phyloP scores from a whole-genome alignment of 2,329 filamentous ascomycete species.

The Monosporascus sp. region DNA sequence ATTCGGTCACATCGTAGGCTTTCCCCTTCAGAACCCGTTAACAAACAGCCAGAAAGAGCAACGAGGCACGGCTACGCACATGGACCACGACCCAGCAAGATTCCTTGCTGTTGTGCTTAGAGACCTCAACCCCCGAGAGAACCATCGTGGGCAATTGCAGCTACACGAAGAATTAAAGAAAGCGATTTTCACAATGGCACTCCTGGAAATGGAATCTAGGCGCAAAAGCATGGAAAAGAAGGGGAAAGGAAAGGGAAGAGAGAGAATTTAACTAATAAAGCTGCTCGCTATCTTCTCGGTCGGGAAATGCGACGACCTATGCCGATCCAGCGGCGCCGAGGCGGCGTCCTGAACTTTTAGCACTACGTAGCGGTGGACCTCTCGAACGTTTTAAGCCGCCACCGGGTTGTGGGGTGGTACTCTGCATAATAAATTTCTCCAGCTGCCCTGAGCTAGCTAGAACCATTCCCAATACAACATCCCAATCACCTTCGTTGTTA shows the following conservation, averaged over 20 bases:
- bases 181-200: not conserved
- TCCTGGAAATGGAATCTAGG: not conserved
- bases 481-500: no score
- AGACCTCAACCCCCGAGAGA: slow-evolving; percentile 48
- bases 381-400: no score
- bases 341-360: no score
- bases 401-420: no score
- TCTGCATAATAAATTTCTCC: no score
- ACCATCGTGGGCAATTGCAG: slow-evolving; percentile 27
- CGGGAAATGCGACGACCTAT: no score
- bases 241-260: not conserved
- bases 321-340: no score
- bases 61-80: slow-evolving; percentile 35
- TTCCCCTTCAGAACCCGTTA: slow-evolving; percentile 48
- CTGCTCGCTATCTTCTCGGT: no score
- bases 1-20: slow-evolving; percentile 86
- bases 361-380: no score
- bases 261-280: not conserved
- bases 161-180: not conserved
- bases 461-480: no score
- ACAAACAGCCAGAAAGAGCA: not conserved
- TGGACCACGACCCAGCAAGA: slow-evolving; percentile 92
- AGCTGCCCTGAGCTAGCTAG: no score
- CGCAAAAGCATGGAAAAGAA: not conserved
- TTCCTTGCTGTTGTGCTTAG: slow-evolving; percentile 71